Evolutionary conservation across 2,329 filamentous ascomycete species (phyloP).

Genomic region (Phoma sp.): DNA sequence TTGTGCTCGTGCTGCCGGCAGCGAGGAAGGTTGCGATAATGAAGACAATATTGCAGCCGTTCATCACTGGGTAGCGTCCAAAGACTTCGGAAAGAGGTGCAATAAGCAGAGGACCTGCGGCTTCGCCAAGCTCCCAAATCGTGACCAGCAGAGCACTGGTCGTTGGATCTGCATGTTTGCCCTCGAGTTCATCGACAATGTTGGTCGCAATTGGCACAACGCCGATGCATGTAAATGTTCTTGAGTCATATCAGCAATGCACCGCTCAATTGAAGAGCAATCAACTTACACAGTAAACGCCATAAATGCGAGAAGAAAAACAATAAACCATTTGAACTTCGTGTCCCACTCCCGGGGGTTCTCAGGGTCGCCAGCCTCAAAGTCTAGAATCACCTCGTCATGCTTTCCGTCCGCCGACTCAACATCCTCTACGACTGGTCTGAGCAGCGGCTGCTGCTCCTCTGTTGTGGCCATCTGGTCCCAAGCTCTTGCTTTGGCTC

Average conservation of each 20-base stretch:
- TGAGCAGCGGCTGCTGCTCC: conserved; percentile 41
- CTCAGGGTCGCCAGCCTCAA: conserved; percentile 38
- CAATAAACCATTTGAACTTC: conserved; percentile 42
- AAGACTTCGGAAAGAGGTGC: conserved; percentile 44
- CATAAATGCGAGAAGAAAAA: conserved; percentile 41
- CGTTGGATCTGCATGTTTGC: conserved; percentile 28
- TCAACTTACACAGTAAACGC: conserved; percentile 44
- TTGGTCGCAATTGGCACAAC: conserved; percentile 41
- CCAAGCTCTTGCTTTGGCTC: background rate
- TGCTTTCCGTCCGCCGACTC: conserved; percentile 21
- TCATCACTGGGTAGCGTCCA: conserved; percentile 42
- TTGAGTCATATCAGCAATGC: conserved; percentile 22
- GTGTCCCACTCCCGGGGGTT: conserved; percentile 41
- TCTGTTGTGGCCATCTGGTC: conserved; percentile 27
- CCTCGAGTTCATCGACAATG: conserved; percentile 43
- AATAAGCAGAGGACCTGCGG: conserved; percentile 42
- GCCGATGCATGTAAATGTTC: conserved; percentile 48
- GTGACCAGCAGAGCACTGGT: conserved; percentile 42
- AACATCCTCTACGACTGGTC: conserved; percentile 26
- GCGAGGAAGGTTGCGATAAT: conserved; percentile 51
- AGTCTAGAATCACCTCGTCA: conserved; percentile 34
- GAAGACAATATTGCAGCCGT: conserved; percentile 52
- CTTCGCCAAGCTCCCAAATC: conserved; percentile 47
- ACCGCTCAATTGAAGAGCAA: background rate
- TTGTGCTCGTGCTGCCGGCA: conserved; percentile 46